phyloP scores from a whole-genome alignment of 148 eudicot species.

The Persicaria maculosa region DNA sequence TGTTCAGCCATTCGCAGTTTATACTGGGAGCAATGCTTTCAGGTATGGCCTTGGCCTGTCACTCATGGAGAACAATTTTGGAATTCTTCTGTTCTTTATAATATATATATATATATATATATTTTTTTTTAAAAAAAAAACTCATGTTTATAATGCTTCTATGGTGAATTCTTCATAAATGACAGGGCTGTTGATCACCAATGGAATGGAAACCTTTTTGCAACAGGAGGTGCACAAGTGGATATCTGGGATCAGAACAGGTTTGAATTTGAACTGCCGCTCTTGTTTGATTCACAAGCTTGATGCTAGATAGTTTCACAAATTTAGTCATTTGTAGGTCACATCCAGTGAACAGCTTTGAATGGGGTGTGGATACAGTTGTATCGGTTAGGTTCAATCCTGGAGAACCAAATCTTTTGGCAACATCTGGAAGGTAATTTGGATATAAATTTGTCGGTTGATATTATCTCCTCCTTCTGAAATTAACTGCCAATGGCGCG shows the following conservation, averaged over 20 bases:
- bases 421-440: slow-evolving; percentile 77
- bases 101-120: not conserved
- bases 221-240: slow-evolving; percentile 95
- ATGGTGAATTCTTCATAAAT: slow-evolving; percentile 9
- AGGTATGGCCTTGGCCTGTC: slow-evolving; percentile 29
- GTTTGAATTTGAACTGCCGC: slow-evolving; percentile 25
- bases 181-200: slow-evolving; percentile 92
- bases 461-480: not conserved
- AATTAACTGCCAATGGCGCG: no score
- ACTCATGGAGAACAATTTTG: not conserved
- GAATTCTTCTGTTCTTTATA: not conserved
- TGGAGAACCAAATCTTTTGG: slow-evolving; percentile 81
- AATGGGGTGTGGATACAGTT: slow-evolving; percentile 84
- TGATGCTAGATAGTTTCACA: not conserved
- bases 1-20: slow-evolving; percentile 61
- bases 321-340: slow-evolving; percentile 46
- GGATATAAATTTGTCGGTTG: not conserved
- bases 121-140: not conserved
- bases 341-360: slow-evolving; percentile 82
- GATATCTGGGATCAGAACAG: slow-evolving; percentile 97
- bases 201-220: slow-evolving; percentile 79
- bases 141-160: not conserved
- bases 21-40: slow-evolving; percentile 70
- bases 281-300: not conserved
- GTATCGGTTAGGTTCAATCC: slow-evolving; percentile 90